Percentiles rank a stretch among this genome's conserved stretches.
Evolutionary conservation across 2,329 filamentous ascomycete species (phyloP).

Genomic region (Trichoderma sp.): DNA sequence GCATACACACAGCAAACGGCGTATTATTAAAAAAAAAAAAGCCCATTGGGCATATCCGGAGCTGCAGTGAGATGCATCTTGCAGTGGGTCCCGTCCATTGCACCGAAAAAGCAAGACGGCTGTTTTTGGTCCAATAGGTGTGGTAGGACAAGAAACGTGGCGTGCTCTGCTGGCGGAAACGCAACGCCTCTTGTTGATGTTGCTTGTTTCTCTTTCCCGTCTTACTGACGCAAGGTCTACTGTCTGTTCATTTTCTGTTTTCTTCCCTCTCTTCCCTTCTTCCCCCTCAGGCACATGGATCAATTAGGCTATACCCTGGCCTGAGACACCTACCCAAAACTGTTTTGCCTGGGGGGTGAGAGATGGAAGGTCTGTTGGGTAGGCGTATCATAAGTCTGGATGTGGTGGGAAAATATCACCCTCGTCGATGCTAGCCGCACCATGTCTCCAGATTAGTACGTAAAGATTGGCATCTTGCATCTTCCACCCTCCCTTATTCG

Average conservation of each 20-base stretch:
- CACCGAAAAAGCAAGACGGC: background rate
- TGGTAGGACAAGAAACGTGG: constrained; percentile 23
- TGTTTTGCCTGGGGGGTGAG: background rate
- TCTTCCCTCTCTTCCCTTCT: background rate
- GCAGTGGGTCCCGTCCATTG: constrained; percentile 1
- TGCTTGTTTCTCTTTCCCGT: background rate
- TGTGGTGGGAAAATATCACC: constrained; percentile 3
- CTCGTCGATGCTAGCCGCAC: background rate
- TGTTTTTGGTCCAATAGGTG: constrained; percentile 21
- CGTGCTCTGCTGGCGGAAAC: constrained; percentile 4
- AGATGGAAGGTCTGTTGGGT: background rate
- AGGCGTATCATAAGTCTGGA: background rate
- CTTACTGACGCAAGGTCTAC: constrained; percentile 7
- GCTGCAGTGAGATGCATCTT: background rate
- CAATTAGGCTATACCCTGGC: constrained; percentile 14
- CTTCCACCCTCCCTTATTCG: background rate
- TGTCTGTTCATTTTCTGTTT: background rate
- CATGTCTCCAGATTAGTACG: background rate
- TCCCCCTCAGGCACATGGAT: background rate
- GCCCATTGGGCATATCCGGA: background rate
- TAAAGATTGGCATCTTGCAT: background rate
- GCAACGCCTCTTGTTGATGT: background rate
- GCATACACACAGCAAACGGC: background rate
- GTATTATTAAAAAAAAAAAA: background rate
- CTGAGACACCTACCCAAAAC: background rate